A percentile compares a stretch with the other conserved stretches of the same genome.
phyloP scores from a whole-genome alignment of 1,284 basidiomycete species.

The Naganishia albida region DNA sequence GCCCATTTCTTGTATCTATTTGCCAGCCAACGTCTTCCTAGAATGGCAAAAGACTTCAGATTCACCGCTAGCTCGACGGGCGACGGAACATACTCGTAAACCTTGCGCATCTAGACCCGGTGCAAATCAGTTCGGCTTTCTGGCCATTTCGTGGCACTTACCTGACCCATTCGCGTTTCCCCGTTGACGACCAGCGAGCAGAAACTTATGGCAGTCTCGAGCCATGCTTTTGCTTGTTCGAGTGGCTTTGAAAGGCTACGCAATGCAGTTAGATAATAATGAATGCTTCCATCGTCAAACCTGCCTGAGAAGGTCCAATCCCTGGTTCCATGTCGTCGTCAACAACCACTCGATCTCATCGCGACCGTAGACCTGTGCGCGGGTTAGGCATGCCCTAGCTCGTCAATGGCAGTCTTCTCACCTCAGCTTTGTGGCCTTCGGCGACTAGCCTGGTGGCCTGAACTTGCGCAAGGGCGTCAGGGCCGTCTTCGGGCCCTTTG shows the following conservation, averaged over 20 bases:
- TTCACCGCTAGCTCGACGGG: too few species aligned
- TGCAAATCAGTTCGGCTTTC: not conserved
- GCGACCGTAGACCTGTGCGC: not conserved
- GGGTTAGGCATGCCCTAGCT: not conserved
- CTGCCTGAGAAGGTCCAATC: slow-evolving; percentile 15
- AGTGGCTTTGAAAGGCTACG: slow-evolving; percentile 6
- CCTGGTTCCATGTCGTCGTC: slow-evolving; percentile 24
- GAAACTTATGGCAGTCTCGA: slow-evolving; percentile 15
- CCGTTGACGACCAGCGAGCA: slow-evolving; percentile 5
- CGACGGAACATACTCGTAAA: slow-evolving; percentile 7
- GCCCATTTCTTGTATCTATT: too few species aligned
- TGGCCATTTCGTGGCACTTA: not conserved
- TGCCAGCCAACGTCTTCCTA: slow-evolving; percentile 6
- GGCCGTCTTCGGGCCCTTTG: slow-evolving; percentile 1
- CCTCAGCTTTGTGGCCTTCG: slow-evolving; percentile 2
- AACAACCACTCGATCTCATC: slow-evolving; percentile 19
- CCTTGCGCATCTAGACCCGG: slow-evolving; percentile 10
- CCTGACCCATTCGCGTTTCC: slow-evolving; percentile 7
- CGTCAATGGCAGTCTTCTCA: not conserved
- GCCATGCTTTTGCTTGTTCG: slow-evolving; percentile 15
- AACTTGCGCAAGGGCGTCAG: slow-evolving; percentile 5
- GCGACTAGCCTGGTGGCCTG: slow-evolving; percentile 1
- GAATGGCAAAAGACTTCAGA: not conserved
- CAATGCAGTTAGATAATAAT: not conserved
- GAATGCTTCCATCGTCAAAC: not conserved